Evolutionary conservation across 257 asterid species (phyloP).

Genomic region (Salvia splendens): DNA sequence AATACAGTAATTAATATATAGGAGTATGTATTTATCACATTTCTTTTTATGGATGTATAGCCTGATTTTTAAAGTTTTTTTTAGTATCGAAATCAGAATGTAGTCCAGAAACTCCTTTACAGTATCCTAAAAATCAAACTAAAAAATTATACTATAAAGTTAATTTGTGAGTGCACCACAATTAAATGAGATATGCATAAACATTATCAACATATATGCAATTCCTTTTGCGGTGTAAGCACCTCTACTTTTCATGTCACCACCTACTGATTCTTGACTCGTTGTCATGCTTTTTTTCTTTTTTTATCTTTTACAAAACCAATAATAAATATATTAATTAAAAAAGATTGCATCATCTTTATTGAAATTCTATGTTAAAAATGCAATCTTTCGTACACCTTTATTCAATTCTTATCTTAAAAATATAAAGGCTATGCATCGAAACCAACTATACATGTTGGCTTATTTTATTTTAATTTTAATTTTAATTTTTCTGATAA

Average conservation of each 20-base stretch:
- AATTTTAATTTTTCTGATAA: not conserved
- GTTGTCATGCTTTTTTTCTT: not conserved
- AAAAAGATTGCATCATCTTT: conserved; percentile 20
- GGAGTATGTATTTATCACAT: not conserved
- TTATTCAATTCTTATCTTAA: conserved; percentile 14
- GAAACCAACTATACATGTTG: conserved; percentile 9
- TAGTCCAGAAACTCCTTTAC: not conserved
- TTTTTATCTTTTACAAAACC: not conserved
- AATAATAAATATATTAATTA: too few relatives aligned
- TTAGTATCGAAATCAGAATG: not conserved
- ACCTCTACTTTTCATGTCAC: conserved; percentile 20
- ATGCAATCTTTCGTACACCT: not conserved
- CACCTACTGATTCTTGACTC: conserved; percentile 24
- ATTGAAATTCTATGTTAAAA: not conserved
- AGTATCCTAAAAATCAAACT: not conserved
- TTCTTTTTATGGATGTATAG: not conserved
- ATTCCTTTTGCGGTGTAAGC: conserved; percentile 26
- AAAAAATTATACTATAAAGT: not conserved
- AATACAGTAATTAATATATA: too few relatives aligned
- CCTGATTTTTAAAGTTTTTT: not conserved
- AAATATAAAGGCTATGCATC: conserved; percentile 8
- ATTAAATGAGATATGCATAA: not conserved
- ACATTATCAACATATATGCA: not conserved
- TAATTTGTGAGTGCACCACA: not conserved
- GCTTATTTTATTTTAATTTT: not conserved